Conservation (phyloP, 345 rosid genomes). For the Hibiscus mutabilis region DNA sequence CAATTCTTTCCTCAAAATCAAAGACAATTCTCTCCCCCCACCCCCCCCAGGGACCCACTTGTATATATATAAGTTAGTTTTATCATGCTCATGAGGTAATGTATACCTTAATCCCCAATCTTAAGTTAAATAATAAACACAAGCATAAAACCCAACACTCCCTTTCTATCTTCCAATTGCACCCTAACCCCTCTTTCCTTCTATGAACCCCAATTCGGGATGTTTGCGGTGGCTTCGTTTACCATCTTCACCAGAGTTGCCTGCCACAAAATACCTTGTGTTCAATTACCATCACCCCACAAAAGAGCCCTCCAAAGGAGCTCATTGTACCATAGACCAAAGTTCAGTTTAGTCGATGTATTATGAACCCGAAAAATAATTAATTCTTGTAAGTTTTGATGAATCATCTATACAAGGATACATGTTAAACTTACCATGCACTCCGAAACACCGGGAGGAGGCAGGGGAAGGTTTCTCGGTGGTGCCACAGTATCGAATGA, state of each 20-base stretch:
- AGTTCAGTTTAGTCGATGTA: not conserved
- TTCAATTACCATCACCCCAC: not conserved
- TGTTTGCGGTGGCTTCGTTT: slow-evolving; percentile 84
- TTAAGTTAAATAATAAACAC: not conserved
- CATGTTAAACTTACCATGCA: slow-evolving; percentile 75
- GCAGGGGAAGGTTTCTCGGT: slow-evolving; percentile 81
- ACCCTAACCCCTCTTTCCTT: not conserved
- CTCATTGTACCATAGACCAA: not conserved
- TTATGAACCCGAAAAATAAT: not conserved
- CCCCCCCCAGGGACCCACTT: not conserved
- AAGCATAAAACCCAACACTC: not conserved
- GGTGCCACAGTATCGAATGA: slow-evolving; percentile 54
- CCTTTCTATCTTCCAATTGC: not conserved
- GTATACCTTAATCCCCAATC: not conserved
- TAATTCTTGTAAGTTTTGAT: too few relatives aligned
- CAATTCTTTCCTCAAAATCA: not conserved
- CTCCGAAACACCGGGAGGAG: slow-evolving; percentile 87
- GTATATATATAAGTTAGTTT: not conserved
- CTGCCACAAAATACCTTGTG: slow-evolving; percentile 32
- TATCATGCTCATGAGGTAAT: not conserved
- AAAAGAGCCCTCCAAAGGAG: not conserved
- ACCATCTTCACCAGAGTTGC: slow-evolving; percentile 89
- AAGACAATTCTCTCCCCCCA: not conserved
- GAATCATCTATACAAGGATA: not conserved
- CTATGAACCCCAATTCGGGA: slow-evolving; percentile 67